These are phyloP conservation scores for Saccharomycopsis selenospora DNA, from an alignment of 805 yeast genomes.

Conservation along the genomic window DNA sequence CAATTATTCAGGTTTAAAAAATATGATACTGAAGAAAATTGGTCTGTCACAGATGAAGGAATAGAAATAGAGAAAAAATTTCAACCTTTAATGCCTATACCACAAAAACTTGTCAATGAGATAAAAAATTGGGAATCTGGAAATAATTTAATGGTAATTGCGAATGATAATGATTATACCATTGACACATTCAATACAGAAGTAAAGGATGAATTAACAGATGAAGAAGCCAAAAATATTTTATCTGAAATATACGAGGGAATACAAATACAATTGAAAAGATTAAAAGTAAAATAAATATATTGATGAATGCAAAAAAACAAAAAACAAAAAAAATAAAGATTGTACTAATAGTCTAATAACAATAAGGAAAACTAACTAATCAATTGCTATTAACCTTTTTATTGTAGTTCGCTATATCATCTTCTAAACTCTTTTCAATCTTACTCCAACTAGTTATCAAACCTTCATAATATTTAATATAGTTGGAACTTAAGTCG, in stretches of 20 bases:
- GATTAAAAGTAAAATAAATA: too few relatives aligned
- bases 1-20: constrained; percentile 9
- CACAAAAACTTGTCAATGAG: constrained; percentile 4
- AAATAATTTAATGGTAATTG: constrained; percentile 5
- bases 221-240: background rate
- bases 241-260: background rate
- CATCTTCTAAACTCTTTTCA: constrained; percentile 31
- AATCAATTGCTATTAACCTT: too few relatives aligned
- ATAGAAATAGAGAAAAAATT: constrained; percentile 17
- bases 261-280: too few relatives aligned
- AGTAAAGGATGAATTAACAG: background rate
- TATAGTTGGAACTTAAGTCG: constrained; percentile 69
- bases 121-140: constrained; percentile 11
- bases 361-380: too few relatives aligned
- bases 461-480: constrained; percentile 61
- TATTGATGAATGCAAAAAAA: too few relatives aligned
- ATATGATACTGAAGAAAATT: background rate
- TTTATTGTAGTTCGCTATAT: constrained; percentile 10
- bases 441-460: constrained; percentile 65
- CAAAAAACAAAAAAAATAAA: too few relatives aligned
- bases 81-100: constrained; percentile 18
- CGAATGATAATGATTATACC: background rate
- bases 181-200: background rate
- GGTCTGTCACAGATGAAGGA: constrained; percentile 12
- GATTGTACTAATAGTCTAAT: too few relatives aligned